Base-by-base conservation (phyloP, 2,329 filamentous ascomycete genomes). In the Ophiobolus disseminans region DNA sequence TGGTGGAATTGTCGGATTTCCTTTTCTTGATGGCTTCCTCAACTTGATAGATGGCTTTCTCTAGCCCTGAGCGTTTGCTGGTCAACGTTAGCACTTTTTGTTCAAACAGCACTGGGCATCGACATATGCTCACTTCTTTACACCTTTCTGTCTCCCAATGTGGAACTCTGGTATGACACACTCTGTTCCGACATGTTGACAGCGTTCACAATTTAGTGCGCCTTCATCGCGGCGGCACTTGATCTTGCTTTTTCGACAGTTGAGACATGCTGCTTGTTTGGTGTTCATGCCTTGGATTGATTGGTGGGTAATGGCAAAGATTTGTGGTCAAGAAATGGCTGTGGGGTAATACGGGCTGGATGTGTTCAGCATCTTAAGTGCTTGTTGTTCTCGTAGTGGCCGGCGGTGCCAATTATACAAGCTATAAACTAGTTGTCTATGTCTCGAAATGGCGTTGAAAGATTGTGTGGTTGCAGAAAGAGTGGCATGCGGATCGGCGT, bases 1-100 rank as follows among this genome's bases (percentile, higher is more conserved):
- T 63, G 8, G 60, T 48, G 13, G 53, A 47, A 14, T 53, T 48
- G 37, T 68, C 65, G 3, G 64, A 50, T 39, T 60, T 69, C 11
- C 67, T 65, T 49, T 66, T 72, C 48, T 66, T 72, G 40, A 73
- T 64, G 7, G 86, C 88, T 68, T 90, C 85, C 63, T 90, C 86
- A 51, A 91, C 86, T 64, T 89, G 87, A 62, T 84, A 85, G 16
- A 91, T 80, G 3, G 87, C 87, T 72, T 90, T 90, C 54, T 90
- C 87, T 22, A 90, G 74, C 1, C 88, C 88, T 13, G 85, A 87
- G 31, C 88, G 83, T 71, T 91, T 91, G 70, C 87, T 90, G 54
- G 3, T 41, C 1, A 23, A 0, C 13, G 49, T 60, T 26, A 65
- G 58, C n/a, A n/a, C n/a, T n/a, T n/a, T n/a, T 5, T 5, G 5